Evolutionary conservation across 371 early-diverging fungal genomes (phyloP).

Genomic region (Apophysomyces ossiformis): DNA sequence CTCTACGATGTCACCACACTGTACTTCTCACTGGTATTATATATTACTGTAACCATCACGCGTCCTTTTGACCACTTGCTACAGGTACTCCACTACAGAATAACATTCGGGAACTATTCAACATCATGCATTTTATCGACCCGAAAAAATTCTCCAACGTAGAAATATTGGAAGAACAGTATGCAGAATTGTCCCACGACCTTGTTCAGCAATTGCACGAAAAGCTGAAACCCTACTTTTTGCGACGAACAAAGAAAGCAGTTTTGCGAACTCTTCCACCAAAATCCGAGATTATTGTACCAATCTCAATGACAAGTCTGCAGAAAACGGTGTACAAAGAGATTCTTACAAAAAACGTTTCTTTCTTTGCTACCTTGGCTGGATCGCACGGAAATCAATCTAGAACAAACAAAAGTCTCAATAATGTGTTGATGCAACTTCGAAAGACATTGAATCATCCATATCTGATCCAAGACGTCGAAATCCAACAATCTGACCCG

Average conservation of each 20-base stretch:
- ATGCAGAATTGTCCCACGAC: conserved; percentile 50
- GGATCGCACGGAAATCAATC: conserved; percentile 36
- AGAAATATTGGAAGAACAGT: conserved; percentile 56
- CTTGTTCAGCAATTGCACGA: conserved; percentile 44
- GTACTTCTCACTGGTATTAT: conserved; percentile 72
- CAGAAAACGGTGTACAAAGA: conserved; percentile 85
- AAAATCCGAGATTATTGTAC: conserved; percentile 87
- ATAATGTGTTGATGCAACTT: conserved; percentile 67
- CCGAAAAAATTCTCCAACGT: conserved; percentile 53
- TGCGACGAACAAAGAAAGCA: conserved; percentile 90
- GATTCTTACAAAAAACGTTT: conserved; percentile 57
- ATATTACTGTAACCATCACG: conserved; percentile 23
- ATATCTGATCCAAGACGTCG: conserved; percentile 64
- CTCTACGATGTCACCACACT: conserved; percentile 56
- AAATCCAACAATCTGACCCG: conserved; percentile 31
- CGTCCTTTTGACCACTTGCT: not conserved
- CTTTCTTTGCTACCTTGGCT: conserved; percentile 38
- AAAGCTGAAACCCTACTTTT: conserved; percentile 80
- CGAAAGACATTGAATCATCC: conserved; percentile 82
- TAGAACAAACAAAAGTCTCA: conserved; percentile 38
- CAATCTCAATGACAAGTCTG: conserved; percentile 75
- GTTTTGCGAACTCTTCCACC: conserved; percentile 88
- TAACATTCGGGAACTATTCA: conserved; percentile 73
- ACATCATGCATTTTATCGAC: conserved; percentile 80
- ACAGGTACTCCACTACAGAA: conserved; percentile 82